A percentile compares a stretch with the other conserved stretches of the same genome.
Conservation (phyloP, 2,329 filamentous ascomycete species). For the Colletotrichum somersetense region DNA sequence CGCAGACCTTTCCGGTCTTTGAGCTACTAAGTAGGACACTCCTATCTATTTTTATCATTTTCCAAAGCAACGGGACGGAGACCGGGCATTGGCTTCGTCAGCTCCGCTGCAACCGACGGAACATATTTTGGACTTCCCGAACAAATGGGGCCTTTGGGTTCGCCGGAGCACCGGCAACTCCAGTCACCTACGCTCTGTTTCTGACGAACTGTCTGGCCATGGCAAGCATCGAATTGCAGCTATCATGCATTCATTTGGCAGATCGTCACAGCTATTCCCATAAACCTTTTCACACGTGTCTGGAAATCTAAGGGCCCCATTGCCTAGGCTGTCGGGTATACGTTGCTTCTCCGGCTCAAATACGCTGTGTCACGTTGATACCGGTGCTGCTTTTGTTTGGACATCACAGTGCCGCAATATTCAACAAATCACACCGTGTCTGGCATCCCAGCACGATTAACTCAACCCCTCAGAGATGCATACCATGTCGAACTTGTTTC, state of each 20-base stretch:
- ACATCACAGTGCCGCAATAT: conserved; percentile 3
- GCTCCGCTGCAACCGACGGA: conserved; percentile 44
- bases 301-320: conserved; percentile 55
- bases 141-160: conserved; percentile 54
- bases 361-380: conserved; percentile 18
- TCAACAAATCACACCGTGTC: conserved; percentile 21
- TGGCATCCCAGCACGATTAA: not conserved
- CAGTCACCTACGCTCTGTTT: conserved; percentile 50
- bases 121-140: conserved; percentile 51
- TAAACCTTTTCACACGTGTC: conserved; percentile 54
- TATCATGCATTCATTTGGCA: conserved; percentile 9
- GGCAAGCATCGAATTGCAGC: conserved; percentile 42
- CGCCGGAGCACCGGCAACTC: conserved; percentile 49
- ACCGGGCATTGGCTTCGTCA: conserved; percentile 51
- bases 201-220: conserved; percentile 48
- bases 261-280: conserved; percentile 47
- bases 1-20: conserved; percentile 49
- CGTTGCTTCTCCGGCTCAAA: conserved; percentile 13
- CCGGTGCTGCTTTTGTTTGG: conserved; percentile 1
- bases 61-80: conserved; percentile 48
- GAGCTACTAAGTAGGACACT: conserved; percentile 47
- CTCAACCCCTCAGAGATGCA: conserved; percentile 11
- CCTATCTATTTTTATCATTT: conserved; percentile 49
- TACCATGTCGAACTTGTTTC: not conserved
- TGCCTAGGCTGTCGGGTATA: conserved; percentile 52